Base-by-base conservation (phyloP, 2,329 filamentous ascomycete genomes). In the Fusarium sp. region DNA sequence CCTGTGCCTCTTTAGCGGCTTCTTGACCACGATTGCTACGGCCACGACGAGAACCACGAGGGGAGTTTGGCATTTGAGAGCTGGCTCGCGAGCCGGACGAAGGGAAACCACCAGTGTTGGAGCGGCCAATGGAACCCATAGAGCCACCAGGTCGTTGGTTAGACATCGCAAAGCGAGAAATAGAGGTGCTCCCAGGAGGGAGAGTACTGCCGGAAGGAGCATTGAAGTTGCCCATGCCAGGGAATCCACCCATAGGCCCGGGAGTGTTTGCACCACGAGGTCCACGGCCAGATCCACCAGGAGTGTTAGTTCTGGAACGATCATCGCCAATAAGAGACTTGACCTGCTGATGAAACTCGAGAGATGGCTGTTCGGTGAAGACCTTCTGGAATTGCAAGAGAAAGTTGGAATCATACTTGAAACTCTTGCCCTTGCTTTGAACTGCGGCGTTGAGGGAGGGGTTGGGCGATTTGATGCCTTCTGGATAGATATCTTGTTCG, bases 381-480 rank as follows among this genome's bases (percentile, higher is more conserved):
- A 97, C 94, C 75, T 89, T 89, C 83, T 98, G 93, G 87, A 99
- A 99, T 79, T 99, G 96, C 30, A 99, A 87, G 82, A 99, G 85
- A 86, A 99, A 99, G 75, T 92, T 91, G 76, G 95, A 93, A 82
- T 98, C 94, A 81, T 99, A 99, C 80, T 97, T 95, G 85, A 97
- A 97, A 44, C 90, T 91, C 80, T 90, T 92, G 66, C 89, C 90
- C 83, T 95, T 95, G 81, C 92, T 93, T 34, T 89, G 86, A 29
- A 93, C 92, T 18, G 92, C 92, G 43, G 88, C 85, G 80, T 98
- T 99, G 71, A 98, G 84, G 5, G 95, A 93, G 14, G 95, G 94
- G 82, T 98, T 98, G 10, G 96, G 96, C 27, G 95, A 97, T 66
- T 87, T 89, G 79, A 98, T 92, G 58, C 93, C 92, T 6, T 89